Evolutionary conservation across 148 eudicot species (phyloP).

Genomic region (Pouteria glomerata): DNA sequence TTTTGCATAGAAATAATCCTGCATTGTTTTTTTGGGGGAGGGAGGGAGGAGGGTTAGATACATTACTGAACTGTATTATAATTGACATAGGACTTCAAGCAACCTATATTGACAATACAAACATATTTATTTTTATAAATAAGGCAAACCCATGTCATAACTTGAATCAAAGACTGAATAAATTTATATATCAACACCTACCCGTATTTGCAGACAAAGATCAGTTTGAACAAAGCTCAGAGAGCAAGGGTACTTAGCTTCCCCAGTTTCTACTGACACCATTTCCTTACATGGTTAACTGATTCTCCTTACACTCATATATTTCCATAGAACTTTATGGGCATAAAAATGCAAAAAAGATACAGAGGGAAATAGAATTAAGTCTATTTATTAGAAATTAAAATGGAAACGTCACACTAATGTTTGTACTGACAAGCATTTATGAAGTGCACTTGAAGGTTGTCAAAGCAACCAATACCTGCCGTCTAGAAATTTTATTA

Average conservation of each 20-base stretch:
- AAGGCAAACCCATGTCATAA: background rate
- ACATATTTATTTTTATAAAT: too few relatives aligned
- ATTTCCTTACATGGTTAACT: background rate
- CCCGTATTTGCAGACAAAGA: background rate
- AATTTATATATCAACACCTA: background rate
- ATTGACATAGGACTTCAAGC: too few relatives aligned
- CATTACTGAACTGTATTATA: too few relatives aligned
- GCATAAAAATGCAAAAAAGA: background rate
- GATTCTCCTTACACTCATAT: background rate
- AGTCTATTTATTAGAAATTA: background rate
- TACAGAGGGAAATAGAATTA: background rate
- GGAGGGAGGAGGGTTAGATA: too few relatives aligned
- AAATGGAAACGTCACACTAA: background rate
- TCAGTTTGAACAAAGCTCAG: background rate
- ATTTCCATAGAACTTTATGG: background rate
- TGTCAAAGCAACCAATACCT: slow-evolving; percentile 29
- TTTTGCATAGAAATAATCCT: too few relatives aligned
- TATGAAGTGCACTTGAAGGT: background rate
- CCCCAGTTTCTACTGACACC: background rate
- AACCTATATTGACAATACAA: too few relatives aligned
- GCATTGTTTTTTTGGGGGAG: too few relatives aligned
- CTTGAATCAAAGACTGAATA: background rate
- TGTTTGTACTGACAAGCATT: background rate
- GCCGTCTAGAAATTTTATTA: slow-evolving; percentile 64
- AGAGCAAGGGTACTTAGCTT: background rate